A percentile compares a stretch with the other conserved stretches of the same genome.
phyloP scores from a whole-genome alignment of 2,329 filamentous ascomycete genomes.

The Reticulascus tulasneorum region DNA sequence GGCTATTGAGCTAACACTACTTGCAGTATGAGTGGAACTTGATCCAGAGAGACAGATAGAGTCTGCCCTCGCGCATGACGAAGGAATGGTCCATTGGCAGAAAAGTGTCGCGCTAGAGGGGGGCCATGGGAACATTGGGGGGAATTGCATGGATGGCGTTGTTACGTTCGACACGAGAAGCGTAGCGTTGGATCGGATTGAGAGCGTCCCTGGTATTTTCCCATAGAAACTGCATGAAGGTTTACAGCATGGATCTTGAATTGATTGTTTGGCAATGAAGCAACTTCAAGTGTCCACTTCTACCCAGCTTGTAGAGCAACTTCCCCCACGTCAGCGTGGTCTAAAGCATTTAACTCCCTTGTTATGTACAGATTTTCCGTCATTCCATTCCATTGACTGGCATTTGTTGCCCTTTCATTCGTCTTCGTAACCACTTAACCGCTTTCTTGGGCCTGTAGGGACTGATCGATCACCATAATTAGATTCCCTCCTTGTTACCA shows the following conservation, averaged over 20 bases:
- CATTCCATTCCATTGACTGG: neutral
- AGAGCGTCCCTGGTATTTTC: neutral
- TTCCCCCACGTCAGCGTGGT: too few species aligned
- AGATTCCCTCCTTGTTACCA: neutral
- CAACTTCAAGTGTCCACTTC: too few species aligned
- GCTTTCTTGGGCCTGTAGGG: conserved; percentile 55
- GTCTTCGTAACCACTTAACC: conserved; percentile 58
- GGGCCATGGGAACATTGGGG: neutral
- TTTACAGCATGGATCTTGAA: too few species aligned
- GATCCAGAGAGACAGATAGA: conserved; percentile 53
- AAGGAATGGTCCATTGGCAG: conserved; percentile 13
- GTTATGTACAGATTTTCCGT: conserved; percentile 17
- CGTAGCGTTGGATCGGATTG: neutral
- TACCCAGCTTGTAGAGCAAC: neutral
- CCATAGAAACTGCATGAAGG: neutral
- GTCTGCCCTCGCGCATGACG: conserved; percentile 18
- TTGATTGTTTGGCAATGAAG: too few species aligned
- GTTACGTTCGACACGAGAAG: conserved; percentile 4
- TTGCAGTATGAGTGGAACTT: conserved; percentile 62
- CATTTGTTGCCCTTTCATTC: conserved; percentile 23
- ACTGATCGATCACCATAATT: conserved; percentile 34
- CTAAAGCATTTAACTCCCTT: conserved; percentile 16
- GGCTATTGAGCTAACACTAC: conserved; percentile 7
- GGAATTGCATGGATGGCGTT: neutral
- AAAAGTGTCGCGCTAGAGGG: neutral